These are phyloP conservation scores for Phytophthora tubulina DNA, from an alignment of 352 stramenopile genomes.

Conservation along the genomic window DNA sequence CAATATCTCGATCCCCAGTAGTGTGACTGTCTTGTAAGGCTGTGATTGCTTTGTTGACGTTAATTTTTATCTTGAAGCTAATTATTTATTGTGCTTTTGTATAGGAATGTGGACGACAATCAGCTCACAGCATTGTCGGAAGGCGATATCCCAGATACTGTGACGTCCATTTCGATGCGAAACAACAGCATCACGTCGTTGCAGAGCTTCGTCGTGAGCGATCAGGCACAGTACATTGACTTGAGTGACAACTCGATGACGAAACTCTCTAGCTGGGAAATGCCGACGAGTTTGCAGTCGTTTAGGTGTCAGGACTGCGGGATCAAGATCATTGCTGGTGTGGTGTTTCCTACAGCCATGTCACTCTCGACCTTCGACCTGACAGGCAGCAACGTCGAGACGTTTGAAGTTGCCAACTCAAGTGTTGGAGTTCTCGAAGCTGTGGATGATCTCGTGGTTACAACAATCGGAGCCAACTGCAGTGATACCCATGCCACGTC, in stretches of 20 bases:
- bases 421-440: constrained; percentile 38
- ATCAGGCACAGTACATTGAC: constrained; percentile 37
- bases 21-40: constrained; percentile 36
- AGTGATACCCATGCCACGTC: constrained; percentile 33
- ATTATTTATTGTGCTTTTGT: constrained; percentile 8
- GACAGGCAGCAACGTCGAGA: constrained; percentile 38
- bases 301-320: constrained; percentile 48
- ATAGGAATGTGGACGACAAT: constrained; percentile 40
- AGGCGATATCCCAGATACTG: constrained; percentile 27
- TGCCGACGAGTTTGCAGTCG: constrained; percentile 42
- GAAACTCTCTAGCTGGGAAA: constrained; percentile 38
- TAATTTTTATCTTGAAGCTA: background rate
- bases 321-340: constrained; percentile 37
- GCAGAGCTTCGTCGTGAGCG: constrained; percentile 32
- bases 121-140: constrained; percentile 24
- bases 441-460: constrained; percentile 43
- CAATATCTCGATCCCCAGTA: constrained; percentile 39
- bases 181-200: constrained; percentile 53
- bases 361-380: constrained; percentile 45
- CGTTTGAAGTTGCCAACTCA: constrained; percentile 47
- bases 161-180: constrained; percentile 45
- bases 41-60: background rate
- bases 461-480: constrained; percentile 36
- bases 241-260: constrained; percentile 45
- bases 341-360: constrained; percentile 35